Percentiles rank a stretch among this genome's conserved stretches.
These are phyloP conservation scores for Arxiozyma slooffiae DNA, from an alignment of 1,139 yeast genomes.

Conservation along the genomic window DNA sequence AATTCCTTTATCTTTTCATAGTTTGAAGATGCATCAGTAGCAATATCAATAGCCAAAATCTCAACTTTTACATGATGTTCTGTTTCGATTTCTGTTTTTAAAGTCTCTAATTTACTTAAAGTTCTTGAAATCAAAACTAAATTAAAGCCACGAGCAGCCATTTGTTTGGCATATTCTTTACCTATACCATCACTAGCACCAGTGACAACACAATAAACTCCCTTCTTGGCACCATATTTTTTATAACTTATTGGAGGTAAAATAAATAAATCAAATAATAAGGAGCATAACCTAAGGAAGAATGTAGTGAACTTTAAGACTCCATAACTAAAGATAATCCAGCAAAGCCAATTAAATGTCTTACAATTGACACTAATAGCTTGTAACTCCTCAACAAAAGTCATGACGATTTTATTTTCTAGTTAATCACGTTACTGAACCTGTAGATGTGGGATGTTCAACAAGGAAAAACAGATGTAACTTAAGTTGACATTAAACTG, in stretches of 20 bases:
- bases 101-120: constrained; percentile 55
- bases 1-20: constrained; percentile 44
- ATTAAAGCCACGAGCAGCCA: constrained; percentile 79
- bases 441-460: not conserved
- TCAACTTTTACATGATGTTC: constrained; percentile 56
- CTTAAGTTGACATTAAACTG: not conserved
- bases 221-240: constrained; percentile 58
- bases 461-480: too few species aligned
- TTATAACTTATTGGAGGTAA: constrained; percentile 53
- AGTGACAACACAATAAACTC: constrained; percentile 63
- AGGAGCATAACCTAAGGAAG: constrained; percentile 35
- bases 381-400: constrained; percentile 23
- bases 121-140: constrained; percentile 79
- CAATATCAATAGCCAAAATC: constrained; percentile 69
- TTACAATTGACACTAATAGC: constrained; percentile 17
- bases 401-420: constrained; percentile 13
- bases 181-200: constrained; percentile 99
- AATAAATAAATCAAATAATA: constrained; percentile 48
- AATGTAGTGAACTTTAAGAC: constrained; percentile 41
- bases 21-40: constrained; percentile 38
- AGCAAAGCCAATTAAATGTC: constrained; percentile 22
- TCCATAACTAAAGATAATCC: constrained; percentile 39
- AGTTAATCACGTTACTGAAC: too few species aligned
- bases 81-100: constrained; percentile 54
- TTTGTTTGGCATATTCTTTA: constrained; percentile 75